Evolutionary conservation across 2,329 filamentous ascomycete genomes (phyloP).

Genomic region (Lecanicillium sp.): DNA sequence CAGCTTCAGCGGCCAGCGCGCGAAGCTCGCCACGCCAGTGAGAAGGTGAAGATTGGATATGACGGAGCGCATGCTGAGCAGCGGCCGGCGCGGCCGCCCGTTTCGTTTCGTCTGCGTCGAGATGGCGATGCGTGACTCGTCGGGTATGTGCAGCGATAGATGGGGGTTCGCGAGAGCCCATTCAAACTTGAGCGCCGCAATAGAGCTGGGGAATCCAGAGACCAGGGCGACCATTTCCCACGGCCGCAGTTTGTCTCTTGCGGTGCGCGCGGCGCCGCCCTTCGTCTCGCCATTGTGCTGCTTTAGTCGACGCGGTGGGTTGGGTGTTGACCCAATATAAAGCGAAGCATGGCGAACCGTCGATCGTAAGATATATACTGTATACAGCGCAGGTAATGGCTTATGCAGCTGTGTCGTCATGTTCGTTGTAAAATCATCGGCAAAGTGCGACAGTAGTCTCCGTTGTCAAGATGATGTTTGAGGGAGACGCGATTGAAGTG

Average conservation of each 20-base stretch:
- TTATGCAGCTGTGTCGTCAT: constrained; percentile 38
- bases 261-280: constrained; percentile 77
- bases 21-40: constrained; percentile 72
- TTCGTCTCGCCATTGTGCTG: constrained; percentile 85
- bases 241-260: constrained; percentile 61
- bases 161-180: constrained; percentile 92
- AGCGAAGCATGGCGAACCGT: constrained; percentile 63
- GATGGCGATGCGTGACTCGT: constrained; percentile 51
- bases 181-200: constrained; percentile 90
- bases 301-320: constrained; percentile 74
- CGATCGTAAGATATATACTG: constrained; percentile 86
- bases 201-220: constrained; percentile 79
- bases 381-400: constrained; percentile 82
- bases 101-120: constrained; percentile 46
- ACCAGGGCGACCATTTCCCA: constrained; percentile 90
- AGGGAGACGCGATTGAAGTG: not conserved
- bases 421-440: constrained; percentile 15
- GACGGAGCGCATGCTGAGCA: constrained; percentile 57
- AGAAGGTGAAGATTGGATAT: constrained; percentile 78
- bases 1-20: constrained; percentile 73
- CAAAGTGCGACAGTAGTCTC: not conserved
- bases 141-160: constrained; percentile 69
- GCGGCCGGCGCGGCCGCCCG: constrained; percentile 51
- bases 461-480: not conserved
- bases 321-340: constrained; percentile 89